Percentiles rank a stretch among this genome's conserved stretches.
phyloP scores from a whole-genome alignment of 176 grass and related monocot genomes.

The Triticum turgidum region DNA sequence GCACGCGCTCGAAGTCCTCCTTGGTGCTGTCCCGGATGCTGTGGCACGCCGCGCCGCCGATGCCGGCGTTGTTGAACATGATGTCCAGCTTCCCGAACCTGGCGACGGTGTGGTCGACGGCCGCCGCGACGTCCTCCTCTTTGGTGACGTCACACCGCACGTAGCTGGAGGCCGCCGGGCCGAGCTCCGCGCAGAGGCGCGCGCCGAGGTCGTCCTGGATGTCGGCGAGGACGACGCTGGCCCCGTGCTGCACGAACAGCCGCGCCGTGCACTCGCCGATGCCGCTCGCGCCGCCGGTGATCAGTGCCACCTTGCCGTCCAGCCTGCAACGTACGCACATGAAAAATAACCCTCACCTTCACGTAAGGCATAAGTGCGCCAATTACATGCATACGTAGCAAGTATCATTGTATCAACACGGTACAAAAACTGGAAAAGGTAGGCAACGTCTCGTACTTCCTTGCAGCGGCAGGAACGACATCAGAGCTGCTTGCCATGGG shows the following conservation, averaged over 20 bases:
- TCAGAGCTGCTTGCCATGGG: constrained; percentile 33
- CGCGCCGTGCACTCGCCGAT: constrained; percentile 55
- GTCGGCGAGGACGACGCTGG: constrained; percentile 42
- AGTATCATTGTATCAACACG: neutral
- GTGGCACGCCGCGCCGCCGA: constrained; percentile 48
- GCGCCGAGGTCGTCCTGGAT: constrained; percentile 44
- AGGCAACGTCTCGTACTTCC: constrained; percentile 23
- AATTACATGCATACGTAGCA: too few species aligned
- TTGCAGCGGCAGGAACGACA: constrained; percentile 29
- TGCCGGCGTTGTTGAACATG: constrained; percentile 71
- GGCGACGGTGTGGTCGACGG: constrained; percentile 46
- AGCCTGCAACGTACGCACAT: constrained; percentile 24
- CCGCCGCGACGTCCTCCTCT: constrained; percentile 41
- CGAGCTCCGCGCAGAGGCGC: constrained; percentile 35
- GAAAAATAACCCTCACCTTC: too few species aligned
- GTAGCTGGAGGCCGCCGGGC: constrained; percentile 23
- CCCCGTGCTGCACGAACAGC: constrained; percentile 49
- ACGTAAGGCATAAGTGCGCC: too few species aligned
- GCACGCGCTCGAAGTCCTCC: constrained; percentile 50
- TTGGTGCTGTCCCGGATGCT: constrained; percentile 42
- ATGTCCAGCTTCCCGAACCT: constrained; percentile 45
- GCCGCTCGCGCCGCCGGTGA: constrained; percentile 60
- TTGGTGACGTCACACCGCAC: constrained; percentile 42
- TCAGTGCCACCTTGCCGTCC: constrained; percentile 55
- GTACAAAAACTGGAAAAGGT: neutral